Conservation (phyloP, 495 filamentous ascomycete species). For the Penicillium daleae region DNA sequence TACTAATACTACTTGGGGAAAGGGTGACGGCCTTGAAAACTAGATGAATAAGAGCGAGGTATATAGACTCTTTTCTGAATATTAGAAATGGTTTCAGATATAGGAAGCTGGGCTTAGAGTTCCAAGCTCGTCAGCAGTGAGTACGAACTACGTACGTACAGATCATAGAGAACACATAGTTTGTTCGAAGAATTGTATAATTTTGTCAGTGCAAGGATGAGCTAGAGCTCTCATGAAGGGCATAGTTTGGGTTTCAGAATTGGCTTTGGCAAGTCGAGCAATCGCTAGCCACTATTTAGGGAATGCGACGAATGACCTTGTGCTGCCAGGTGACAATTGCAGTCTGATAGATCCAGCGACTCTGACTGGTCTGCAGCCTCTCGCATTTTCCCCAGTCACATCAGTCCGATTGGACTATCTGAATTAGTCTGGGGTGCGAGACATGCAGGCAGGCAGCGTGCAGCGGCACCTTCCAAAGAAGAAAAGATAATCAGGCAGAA, state of each 20-base stretch:
- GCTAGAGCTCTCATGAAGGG: neutral
- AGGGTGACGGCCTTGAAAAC: neutral
- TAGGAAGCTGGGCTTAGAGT: neutral
- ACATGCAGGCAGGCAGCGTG: neutral
- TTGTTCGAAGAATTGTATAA: neutral
- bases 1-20: neutral
- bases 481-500: neutral
- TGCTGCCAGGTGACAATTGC: slow-evolving; percentile 10
- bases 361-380: slow-evolving; percentile 22
- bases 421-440: slow-evolving; percentile 4
- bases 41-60: too few relatives aligned
- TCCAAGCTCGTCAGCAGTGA: neutral
- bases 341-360: slow-evolving; percentile 31
- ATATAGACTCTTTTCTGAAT: too few relatives aligned
- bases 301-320: slow-evolving; percentile 24
- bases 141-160: too few relatives aligned
- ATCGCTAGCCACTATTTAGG: slow-evolving; percentile 12
- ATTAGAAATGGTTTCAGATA: too few relatives aligned
- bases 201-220: neutral
- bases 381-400: slow-evolving; percentile 2
- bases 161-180: neutral
- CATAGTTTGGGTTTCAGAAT: neutral
- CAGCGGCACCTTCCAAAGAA: neutral
- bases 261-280: neutral
- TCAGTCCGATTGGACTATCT: neutral